Evolutionary conservation across 768 basidiomycete genomes (phyloP), one percentile per base, ranked within the genome.

Genomic region (Suillus plorans): DNA sequence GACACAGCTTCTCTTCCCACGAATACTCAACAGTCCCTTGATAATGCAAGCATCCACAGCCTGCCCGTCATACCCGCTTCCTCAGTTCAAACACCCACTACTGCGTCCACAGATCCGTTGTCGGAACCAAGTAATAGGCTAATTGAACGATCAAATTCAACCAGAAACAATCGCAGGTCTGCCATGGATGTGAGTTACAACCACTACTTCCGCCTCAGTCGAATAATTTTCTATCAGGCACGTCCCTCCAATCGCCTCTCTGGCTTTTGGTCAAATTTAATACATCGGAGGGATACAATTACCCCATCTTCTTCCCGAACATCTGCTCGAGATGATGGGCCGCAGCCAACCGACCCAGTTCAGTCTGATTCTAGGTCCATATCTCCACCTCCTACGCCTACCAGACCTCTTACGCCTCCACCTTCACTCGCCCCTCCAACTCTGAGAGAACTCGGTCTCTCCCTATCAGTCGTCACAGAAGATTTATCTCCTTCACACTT

Each of bases 261-360:
- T 31, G 92, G 92, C n/a, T 94, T 94, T 77, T 88, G 94, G 74
- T 89, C 85, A 18, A 86, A 85, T 69, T 82, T 94, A 64, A 90
- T 94, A 7, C 87, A 90, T 71, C 86, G 92, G 63, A 84, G 89
- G 58, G 89, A 92, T 61, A 77, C 76, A 47, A 68, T 75, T 16
- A 71, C 79, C 4, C 64, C 67, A 1, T 47, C 74, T 36, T 64
- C 61, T 18, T 63, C 77, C 14, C 72, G 77, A 52, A 68, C 77
- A 16, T 71, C 78, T 22, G 25, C 58, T 28, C 76, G 73, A 41
- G 83, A 81, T 41, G 78, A 78, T 31, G 68, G 57, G 20, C 70
- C 61, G 25, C 70, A 44, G 60, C 45, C 72, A 69, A 44, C 73
- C 63, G 66, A 71, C 60, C 66, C 66, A 56, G 55, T 62, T 14